A percentile compares a stretch with the other conserved stretches of the same genome.
phyloP scores from a whole-genome alignment of 805 yeast species.

The Candida odintsovae region DNA sequence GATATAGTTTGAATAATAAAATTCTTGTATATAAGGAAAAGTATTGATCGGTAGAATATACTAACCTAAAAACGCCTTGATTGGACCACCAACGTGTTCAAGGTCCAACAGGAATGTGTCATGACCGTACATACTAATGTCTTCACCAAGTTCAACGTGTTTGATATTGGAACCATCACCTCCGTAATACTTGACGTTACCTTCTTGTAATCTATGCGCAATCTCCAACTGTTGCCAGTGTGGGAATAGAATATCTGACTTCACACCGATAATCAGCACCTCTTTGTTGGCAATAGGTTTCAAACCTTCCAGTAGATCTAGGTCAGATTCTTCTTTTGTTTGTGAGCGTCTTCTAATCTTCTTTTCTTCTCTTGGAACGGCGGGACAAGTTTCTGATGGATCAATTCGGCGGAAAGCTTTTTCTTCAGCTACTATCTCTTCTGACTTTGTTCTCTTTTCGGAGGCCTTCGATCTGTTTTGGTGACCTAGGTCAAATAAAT shows the following conservation, averaged over 20 bases:
- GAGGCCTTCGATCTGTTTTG: conserved; percentile 40
- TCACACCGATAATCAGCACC: conserved; percentile 83
- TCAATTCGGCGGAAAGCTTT: conserved; percentile 15
- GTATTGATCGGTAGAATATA: neutral
- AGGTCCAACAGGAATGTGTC: conserved; percentile 82
- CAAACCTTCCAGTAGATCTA: conserved; percentile 66
- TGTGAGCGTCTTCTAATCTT: conserved; percentile 42
- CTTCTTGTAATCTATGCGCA: conserved; percentile 46
- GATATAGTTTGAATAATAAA: neutral
- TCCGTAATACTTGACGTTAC: conserved; percentile 22
- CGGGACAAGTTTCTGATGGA: conserved; percentile 28
- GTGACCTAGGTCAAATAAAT: conserved; percentile 73
- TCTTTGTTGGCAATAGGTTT: conserved; percentile 54
- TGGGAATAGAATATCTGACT: conserved; percentile 86
- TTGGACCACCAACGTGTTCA: conserved; percentile 75
- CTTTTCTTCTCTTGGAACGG: conserved; percentile 47
- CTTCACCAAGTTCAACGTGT: conserved; percentile 72
- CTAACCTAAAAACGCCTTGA: conserved; percentile 51
- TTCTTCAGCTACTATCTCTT: conserved; percentile 23
- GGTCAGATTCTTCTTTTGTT: conserved; percentile 48
- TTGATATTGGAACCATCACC: conserved; percentile 38
- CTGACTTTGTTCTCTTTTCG: conserved; percentile 35
- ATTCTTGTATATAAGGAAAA: conserved; percentile 4
- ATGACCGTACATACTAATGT: conserved; percentile 80
- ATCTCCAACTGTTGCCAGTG: conserved; percentile 92